Evolutionary conservation across 371 early-diverging fungal species (phyloP).

Genomic region (Syncephalastrum monosporum): DNA sequence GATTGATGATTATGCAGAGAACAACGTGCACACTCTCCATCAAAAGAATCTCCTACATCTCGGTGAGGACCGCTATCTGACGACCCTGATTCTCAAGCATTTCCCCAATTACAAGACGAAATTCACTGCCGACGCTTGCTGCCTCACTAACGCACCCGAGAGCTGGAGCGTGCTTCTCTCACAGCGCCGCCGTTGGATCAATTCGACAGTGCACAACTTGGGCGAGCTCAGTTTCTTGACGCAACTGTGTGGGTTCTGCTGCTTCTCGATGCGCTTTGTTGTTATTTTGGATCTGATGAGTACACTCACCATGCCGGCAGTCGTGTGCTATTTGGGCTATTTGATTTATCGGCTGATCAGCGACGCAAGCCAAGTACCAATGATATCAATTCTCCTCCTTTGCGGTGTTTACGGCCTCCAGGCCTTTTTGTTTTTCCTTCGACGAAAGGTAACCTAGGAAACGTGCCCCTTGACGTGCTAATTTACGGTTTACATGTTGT

Average conservation of each 20-base stretch:
- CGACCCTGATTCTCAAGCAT: conserved; percentile 98
- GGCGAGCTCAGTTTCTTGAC: conserved; percentile 86
- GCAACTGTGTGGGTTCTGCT: conserved; percentile 92
- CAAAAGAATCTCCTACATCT: conserved; percentile 85
- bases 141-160: conserved; percentile 96
- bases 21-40: conserved; percentile 97
- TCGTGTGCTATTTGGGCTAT: conserved; percentile 82
- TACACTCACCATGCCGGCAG: conserved; percentile 89
- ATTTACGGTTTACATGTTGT: neutral
- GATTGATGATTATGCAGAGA: conserved; percentile 93
- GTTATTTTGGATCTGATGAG: conserved; percentile 90
- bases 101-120: conserved; percentile 96
- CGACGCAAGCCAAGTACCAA: conserved; percentile 47
- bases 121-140: conserved; percentile 95
- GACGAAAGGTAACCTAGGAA: conserved; percentile 54
- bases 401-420: conserved; percentile 82
- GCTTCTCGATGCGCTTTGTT: conserved; percentile 96
- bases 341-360: conserved; percentile 59
- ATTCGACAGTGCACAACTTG: conserved; percentile 96
- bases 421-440: conserved; percentile 80
- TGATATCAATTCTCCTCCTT: conserved; percentile 62
- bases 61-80: conserved; percentile 92
- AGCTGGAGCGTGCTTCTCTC: conserved; percentile 92
- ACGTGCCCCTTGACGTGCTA: no score
- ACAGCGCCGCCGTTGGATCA: conserved; percentile 98